These are phyloP conservation scores for Exserohilum rostratum DNA, from an alignment of 2,329 filamentous ascomycete genomes.

Conservation along the genomic window DNA sequence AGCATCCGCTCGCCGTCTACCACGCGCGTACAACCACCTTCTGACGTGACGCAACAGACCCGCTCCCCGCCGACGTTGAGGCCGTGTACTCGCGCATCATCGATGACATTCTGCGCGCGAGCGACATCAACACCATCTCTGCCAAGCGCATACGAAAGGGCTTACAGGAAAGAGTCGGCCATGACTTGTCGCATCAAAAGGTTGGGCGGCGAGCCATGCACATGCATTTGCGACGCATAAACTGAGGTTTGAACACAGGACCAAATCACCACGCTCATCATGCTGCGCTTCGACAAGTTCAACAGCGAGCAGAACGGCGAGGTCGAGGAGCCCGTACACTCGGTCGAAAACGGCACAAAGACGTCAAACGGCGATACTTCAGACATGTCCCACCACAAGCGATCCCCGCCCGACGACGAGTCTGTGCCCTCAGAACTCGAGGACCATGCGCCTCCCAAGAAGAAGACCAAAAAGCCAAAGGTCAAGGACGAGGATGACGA, in stretches of 20 bases:
- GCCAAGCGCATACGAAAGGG: conserved; percentile 70
- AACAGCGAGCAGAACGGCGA: conserved; percentile 46
- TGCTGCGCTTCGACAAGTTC: conserved; percentile 58
- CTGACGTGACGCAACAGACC: conserved; percentile 29
- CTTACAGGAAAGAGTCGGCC: conserved; percentile 64
- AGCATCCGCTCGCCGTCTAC: conserved; percentile 10
- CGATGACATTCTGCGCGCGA: conserved; percentile 64
- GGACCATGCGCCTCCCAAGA: conserved; percentile 52
- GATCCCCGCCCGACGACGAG: conserved; percentile 49
- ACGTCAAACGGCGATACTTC: conserved; percentile 30
- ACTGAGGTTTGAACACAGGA: conserved; percentile 43
- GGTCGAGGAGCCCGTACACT: conserved; percentile 48
- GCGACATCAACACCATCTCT: conserved; percentile 68
- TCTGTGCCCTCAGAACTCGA: conserved; percentile 52
- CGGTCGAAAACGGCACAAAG: conserved; percentile 42
- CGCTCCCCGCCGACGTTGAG: conserved; percentile 55
- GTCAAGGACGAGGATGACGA: conserved; percentile 78
- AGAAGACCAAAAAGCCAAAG: conserved; percentile 69
- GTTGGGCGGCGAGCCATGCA: conserved; percentile 45
- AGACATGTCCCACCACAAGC: conserved; percentile 48
- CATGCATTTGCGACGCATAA: background rate
- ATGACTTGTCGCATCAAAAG: conserved; percentile 68
- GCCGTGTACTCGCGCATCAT: conserved; percentile 64
- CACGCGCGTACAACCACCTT: conserved; percentile 7
- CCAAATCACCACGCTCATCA: conserved; percentile 55